Base-by-base conservation (phyloP, 2,329 filamentous ascomycete genomes). In the Madurella fahalii region DNA sequence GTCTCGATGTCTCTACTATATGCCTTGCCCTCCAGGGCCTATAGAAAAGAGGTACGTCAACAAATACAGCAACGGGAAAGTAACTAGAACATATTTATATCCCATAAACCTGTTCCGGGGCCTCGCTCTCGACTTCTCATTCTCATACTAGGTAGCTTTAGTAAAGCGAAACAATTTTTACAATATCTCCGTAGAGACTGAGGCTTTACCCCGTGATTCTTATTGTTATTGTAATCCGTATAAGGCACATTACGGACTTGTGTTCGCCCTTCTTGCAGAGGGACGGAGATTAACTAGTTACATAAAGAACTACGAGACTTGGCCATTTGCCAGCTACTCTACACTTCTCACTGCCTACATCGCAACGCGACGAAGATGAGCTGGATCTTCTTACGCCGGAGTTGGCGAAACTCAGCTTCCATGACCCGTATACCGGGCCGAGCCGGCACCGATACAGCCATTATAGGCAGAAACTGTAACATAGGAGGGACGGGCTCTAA, bases 321-420 rank as follows among this genome's bases (percentile, higher is more conserved):
- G n/a, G n/a, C n/a, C n/a, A n/a, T n/a, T n/a, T n/a, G n/a, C n/a
- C n/a, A n/a, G n/a, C n/a, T n/a, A n/a, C n/a, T n/a, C n/a, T 56
- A 31, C 53, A 44, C 32, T 56, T 56, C 53, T 52, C 31, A 17
- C 48, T 56, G 12, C 53, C 53, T 56, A 47, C 40, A 51, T 41
- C 17, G 49, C 53, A 39, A 50, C 39, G 43, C 16, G 37, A 56
- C 11, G 39, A 16, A 25, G 48, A 56, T 18, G 17, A 56, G 43
- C 48, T 18, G 25, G 53, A 52, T 52, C 11, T 25, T 47, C 48
- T 56, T 51, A n/a, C 43, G 40, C 16, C 31, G 44, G 53, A 54
- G 43, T 52, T 52, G 8, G 53, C 48, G 53, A 56, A 45, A 39
- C 44, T 56, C n/a, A 52, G 49, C 44, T 40, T 56, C 49, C 31